Evolutionary conservation across 345 rosid genomes (phyloP).

Genomic region (Eucalyptus erythrocorys): DNA sequence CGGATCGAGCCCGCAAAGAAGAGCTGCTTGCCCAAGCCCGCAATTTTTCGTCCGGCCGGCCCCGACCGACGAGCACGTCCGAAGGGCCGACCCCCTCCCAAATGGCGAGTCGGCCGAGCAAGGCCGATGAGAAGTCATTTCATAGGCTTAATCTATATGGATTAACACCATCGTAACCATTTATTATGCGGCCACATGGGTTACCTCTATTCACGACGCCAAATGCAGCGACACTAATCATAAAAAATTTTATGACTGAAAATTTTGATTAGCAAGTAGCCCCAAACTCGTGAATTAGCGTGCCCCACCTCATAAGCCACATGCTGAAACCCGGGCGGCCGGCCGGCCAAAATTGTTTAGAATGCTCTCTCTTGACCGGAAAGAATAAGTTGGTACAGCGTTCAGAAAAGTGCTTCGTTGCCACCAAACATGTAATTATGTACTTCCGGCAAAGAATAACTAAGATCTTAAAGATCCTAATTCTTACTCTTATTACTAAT

Average conservation of each 20-base stretch:
- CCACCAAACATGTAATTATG: background rate
- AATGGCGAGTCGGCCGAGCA: background rate
- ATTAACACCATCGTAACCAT: background rate
- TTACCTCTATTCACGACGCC: fast-evolving
- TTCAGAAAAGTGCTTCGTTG: background rate
- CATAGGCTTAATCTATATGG: background rate
- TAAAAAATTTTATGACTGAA: background rate
- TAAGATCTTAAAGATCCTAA: background rate
- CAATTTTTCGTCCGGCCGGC: too few species aligned
- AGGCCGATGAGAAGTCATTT: background rate
- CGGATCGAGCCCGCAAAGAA: background rate
- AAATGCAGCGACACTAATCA: background rate
- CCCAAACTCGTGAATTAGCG: background rate
- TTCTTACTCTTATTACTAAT: background rate
- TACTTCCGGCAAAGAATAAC: background rate
- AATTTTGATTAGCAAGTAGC: background rate
- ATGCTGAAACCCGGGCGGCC: background rate
- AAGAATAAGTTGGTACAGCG: background rate
- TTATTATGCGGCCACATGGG: background rate
- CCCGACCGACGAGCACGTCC: background rate
- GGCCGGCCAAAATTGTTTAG: background rate
- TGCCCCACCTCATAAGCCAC: too few species aligned
- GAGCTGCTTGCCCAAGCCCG: background rate
- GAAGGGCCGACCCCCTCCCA: background rate
- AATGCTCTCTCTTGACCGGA: background rate